Evolutionary conservation across 106 monocot species (phyloP), one percentile per base, ranked within the genome.

Genomic region (Acorus gramineus): DNA sequence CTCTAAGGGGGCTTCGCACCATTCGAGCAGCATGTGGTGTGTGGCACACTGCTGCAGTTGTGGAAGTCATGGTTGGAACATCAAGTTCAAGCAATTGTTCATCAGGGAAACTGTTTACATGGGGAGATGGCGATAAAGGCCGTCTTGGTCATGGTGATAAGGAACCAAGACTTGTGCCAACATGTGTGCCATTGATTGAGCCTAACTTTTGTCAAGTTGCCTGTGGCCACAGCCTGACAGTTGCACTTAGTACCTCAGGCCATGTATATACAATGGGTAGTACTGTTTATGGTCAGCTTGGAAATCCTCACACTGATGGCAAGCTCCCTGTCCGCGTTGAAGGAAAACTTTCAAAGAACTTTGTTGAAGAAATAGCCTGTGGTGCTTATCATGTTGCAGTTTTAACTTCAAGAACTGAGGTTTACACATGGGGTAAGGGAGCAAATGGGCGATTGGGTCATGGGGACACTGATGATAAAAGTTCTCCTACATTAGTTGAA

Each of bases 341-440:
- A 81, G 81, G 84, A 59, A 88, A 76, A 64, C 78, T 88, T n/a
- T 47, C 67, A 43, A 88, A 81, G 66, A 81, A 73, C 62, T 88
- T 84, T 76, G 78, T 88, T 3, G 88, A 88, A 62, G 88, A 88
- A 62, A 81, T 88, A 60, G 71, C 76, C 14, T 88, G 88, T 71
- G 88, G 88, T 64, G 88, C 84, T 67, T 84, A 88, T 81, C 88
- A 88, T 79, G 71, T 88, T 66, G 88, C 88, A 14, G 81, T 84
- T 52, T 55, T 88, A 72, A 88, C 88, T 69, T 88, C 88, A 71
- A 81, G 76, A 81, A 88, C 88, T 57, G 88, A 88, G 70, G 84
- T 88, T 52, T 88, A 88, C 63, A 88, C 89, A 13, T 89, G 89
- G 89, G 89, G 89, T 47, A 89, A 89, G 73, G 89, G 89, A 49